Base-by-base conservation (phyloP, 2,329 filamentous ascomycete species). In the Biscogniauxia marginata region DNA sequence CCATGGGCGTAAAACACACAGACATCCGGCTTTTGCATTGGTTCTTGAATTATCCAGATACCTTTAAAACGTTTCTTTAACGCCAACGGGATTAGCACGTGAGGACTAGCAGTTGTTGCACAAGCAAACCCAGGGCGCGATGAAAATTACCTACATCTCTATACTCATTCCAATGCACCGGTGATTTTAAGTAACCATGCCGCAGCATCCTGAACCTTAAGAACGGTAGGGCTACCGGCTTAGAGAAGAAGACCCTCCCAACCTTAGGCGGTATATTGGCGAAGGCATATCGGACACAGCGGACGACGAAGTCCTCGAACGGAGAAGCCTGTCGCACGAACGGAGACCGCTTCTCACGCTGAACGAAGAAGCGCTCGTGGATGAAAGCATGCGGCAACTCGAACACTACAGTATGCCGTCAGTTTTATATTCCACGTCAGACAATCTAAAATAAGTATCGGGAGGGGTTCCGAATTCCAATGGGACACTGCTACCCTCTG, bases 1-100 rank as follows among this genome's bases (percentile, higher is more conserved):
- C 88, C 91, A 69, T 96, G 91, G 44, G 84, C 83, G 69, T 95
- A 95, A 70, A 91, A 93, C 1, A 96, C 73, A n/a, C 92, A 85
- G 54, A 95, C 76, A 68, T 95, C 90, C 0, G 90, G 87, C 53
- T 82, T 77, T 49, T 78, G 74, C 43, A 79, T 76, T 16, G 82
- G 79, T 63, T 90, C 80, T 46, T 82, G 74, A 45, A 82, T 81
- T 49, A 92, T 83, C 86, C 89, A 93, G 3, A 93, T 73, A 2
- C 90, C 90, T 56, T 78, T 78, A 55, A 86, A 81, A 47, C 73
- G 74, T 51, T 75, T 70, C 76, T 79, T 52, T 57, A 67, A 63
- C 23, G 24, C n/a, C 65, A 22, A 16, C 23, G 58, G 8, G n/a
- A 16, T 39, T 16, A 39, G 30, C 56, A 18, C 23, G 46, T 68